Base-by-base conservation (phyloP, 495 filamentous ascomycete species). In the Pyronema domesticum region DNA sequence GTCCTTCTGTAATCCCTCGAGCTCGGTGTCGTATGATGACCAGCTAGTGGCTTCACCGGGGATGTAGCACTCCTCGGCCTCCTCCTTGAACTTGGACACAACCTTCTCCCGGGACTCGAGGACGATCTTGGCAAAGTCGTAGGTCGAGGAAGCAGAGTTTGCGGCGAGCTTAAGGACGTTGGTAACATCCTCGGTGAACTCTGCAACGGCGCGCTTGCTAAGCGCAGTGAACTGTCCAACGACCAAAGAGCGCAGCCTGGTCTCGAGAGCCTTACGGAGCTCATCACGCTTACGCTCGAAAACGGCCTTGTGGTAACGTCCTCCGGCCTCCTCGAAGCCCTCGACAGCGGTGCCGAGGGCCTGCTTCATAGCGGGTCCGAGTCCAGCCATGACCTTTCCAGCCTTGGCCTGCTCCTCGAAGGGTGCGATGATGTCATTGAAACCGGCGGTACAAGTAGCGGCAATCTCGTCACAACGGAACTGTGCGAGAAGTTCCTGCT, bases 391-490 rank as follows among this genome's bases (percentile, higher is more conserved):
- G 5, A 93, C 79, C 54, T 80, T 80, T 8, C 93, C 91, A 2
- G 74, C 66, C 37, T 81, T 77, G 7, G 80, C 78, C 59, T 94
- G 85, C 58, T 91, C 85, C 65, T 98, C 91, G 42, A 95, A 79
- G 0, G 91, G 89, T 45, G 69, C 63, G 52, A 98, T 86, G 19
- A 77, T 74, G 46, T 80, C 75, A 62, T 96, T 91, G 61, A 98
- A 98, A 15, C 51, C 47, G 30, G 57, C 51, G 18, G 59, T 65
- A 47, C 62, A 65, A 13, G 56, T 59, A 2, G 73, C 74, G 34
- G 89, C 74, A 53, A 98, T 98, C 73, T 98, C 91, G 65, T 98
- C 91, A 65, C 91, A 98, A 46, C 91, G 78, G 73, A 95, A 98
- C 68, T 98, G 91, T 3, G 91, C 91, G 48, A 98, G 78, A 45